These are phyloP conservation scores for Solanum rostratum DNA, from an alignment of 257 asterid species.

Conservation along the genomic window DNA sequence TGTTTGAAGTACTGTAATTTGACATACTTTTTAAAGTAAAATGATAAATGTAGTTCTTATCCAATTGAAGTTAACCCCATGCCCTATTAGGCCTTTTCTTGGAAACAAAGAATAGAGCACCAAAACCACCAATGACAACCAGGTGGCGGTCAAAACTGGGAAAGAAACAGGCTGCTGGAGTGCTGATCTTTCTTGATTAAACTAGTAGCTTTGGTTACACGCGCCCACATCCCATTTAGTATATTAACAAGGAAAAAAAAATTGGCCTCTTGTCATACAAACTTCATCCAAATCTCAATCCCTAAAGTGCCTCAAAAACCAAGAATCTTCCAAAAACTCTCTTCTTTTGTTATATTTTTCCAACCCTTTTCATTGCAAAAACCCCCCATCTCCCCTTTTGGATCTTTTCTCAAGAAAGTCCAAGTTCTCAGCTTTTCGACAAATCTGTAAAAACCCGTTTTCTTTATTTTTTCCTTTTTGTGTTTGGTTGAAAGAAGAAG, in stretches of 20 bases:
- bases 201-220: constrained; percentile 4
- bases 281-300: neutral
- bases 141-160: neutral
- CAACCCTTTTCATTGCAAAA: neutral
- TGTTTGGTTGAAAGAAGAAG: neutral
- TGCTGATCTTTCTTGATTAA: neutral
- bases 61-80: neutral
- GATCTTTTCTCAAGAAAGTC: neutral
- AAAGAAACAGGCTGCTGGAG: neutral
- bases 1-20: too few relatives aligned
- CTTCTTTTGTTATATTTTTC: neutral
- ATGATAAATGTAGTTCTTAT: too few relatives aligned
- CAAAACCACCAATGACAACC: neutral
- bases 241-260: neutral
- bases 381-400: neutral
- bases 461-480: neutral
- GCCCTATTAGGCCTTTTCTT: neutral
- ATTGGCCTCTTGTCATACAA: neutral
- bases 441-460: neutral
- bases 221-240: neutral
- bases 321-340: neutral
- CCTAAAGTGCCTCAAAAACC: neutral
- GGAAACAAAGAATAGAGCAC: neutral
- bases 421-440: neutral
- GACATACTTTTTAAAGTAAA: too few relatives aligned